Evolutionary conservation across 2,329 filamentous ascomycete species (phyloP), one percentile per base, ranked within the genome.

Genomic region (Arthrinium puccinioides): DNA sequence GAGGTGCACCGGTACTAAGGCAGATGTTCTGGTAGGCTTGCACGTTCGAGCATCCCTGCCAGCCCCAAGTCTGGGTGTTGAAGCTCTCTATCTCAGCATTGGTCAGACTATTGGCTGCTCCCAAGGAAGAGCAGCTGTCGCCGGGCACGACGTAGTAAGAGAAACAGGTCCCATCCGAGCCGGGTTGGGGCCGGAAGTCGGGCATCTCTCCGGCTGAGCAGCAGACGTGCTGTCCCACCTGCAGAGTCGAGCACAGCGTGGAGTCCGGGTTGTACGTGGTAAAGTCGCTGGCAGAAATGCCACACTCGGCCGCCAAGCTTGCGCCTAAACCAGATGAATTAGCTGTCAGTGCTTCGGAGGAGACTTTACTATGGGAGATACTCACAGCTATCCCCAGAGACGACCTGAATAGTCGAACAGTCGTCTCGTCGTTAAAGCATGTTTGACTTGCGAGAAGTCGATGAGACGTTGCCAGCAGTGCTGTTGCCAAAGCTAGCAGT

Each of bases 1-100:
- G 64, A 6, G 64, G 55, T 2, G 39, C 42, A 4, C 67, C 67
- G 1, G 46, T 43, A 39, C 62, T 64, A 0, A 69, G 44, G 39
- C 67, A 70, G 5, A 69, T 61, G 10, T 48, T 50, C 2, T 39
- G 25, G 1, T 54, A 54, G 13, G 46, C 36, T 15, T 44, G 40
- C 5, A 71, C 39, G 7, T 48, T 33, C 1, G 44, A 33, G 44
- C 67, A 71, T 6, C 60, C 62, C 5, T 26, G 45, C 61, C 62
- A 69, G n/a, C 53, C 61, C 41, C 41, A 43, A 3, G 37, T 43
- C 15, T 40, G 37, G 14, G 37, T 31, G 29, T 32, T 33, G 3
- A 33, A 33, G 20, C 13, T 7, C 8, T 8, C 31, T 2, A 33
- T 10, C 4, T 33, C 31, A 13, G 21, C 8, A 19, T 23, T 33